A percentile compares a stretch with the other conserved stretches of the same genome.
Conservation (phyloP, 1,139 yeast genomes). For the Hanseniaspora uvarum region DNA sequence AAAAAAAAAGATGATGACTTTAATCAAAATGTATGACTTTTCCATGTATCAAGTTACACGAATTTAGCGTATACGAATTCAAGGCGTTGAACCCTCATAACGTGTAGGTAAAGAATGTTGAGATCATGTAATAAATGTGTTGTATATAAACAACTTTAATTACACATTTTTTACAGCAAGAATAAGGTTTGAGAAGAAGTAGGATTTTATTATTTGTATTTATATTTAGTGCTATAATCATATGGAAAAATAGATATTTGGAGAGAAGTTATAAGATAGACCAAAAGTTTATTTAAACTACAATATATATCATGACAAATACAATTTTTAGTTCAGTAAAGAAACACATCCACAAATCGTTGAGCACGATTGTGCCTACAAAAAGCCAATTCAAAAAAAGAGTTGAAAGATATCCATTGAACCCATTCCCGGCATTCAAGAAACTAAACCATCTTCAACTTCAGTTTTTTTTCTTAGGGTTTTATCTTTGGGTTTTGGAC, state of each 20-base stretch:
- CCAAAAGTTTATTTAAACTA: too few relatives aligned
- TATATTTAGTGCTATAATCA: too few relatives aligned
- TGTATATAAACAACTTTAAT: too few relatives aligned
- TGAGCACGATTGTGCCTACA: constrained; percentile 13
- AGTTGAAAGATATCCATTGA: constrained; percentile 20
- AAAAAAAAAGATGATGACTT: background rate
- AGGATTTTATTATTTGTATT: too few relatives aligned
- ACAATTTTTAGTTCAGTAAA: background rate
- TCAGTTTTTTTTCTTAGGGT: constrained; percentile 41
- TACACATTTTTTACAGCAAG: too few relatives aligned
- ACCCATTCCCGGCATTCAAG: constrained; percentile 33
- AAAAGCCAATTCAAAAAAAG: constrained; percentile 7
- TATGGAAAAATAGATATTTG: too few relatives aligned
- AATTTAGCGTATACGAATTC: too few relatives aligned
- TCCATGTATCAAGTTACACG: background rate
- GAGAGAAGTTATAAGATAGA: too few relatives aligned
- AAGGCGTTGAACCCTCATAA: too few relatives aligned
- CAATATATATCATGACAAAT: background rate
- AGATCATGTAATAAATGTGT: too few relatives aligned
- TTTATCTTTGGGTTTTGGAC: constrained; percentile 45
- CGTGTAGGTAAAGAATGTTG: too few relatives aligned
- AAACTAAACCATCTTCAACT: constrained; percentile 33
- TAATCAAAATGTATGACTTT: background rate
- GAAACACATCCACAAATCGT: constrained; percentile 6
- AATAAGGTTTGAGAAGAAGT: too few relatives aligned